Conservation (phyloP, 768 basidiomycete species). For the Trametes sanguinea region DNA sequence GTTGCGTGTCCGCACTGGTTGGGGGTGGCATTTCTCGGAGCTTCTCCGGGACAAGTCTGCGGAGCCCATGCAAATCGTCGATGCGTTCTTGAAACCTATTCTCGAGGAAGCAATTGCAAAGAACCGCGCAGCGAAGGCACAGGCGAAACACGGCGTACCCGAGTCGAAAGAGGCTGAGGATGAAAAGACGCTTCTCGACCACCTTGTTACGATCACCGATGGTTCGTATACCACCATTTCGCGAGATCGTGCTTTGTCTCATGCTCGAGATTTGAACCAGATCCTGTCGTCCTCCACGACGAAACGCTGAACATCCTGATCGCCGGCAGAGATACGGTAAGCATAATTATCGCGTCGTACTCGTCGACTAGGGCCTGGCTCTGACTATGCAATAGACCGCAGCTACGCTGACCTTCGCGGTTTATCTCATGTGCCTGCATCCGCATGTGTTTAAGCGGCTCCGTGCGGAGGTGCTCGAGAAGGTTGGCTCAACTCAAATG, state of each 20-base stretch:
- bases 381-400: constrained; percentile 30
- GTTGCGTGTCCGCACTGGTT: constrained; percentile 33
- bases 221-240: constrained; percentile 30
- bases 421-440: constrained; percentile 37
- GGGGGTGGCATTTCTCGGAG: constrained; percentile 45
- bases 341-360: neutral
- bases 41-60: constrained; percentile 36
- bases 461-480: constrained; percentile 36
- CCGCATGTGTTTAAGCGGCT: constrained; percentile 35
- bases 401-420: constrained; percentile 34
- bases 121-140: constrained; percentile 6
- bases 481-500: constrained; percentile 30
- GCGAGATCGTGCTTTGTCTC: no score
- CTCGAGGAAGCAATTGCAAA: constrained; percentile 33
- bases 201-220: constrained; percentile 40
- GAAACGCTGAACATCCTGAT: constrained; percentile 39
- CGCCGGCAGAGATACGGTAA: constrained; percentile 38
- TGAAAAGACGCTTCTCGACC: constrained; percentile 44
- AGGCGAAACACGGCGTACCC: neutral
- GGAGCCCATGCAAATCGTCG: constrained; percentile 41
- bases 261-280: constrained; percentile 16
- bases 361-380: no score
- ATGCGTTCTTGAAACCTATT: constrained; percentile 43
- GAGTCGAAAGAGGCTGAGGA: constrained; percentile 24
- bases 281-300: constrained; percentile 35